Evolutionary conservation across 352 stramenopile genomes (phyloP).

Genomic region (Phytophthora citricola): DNA sequence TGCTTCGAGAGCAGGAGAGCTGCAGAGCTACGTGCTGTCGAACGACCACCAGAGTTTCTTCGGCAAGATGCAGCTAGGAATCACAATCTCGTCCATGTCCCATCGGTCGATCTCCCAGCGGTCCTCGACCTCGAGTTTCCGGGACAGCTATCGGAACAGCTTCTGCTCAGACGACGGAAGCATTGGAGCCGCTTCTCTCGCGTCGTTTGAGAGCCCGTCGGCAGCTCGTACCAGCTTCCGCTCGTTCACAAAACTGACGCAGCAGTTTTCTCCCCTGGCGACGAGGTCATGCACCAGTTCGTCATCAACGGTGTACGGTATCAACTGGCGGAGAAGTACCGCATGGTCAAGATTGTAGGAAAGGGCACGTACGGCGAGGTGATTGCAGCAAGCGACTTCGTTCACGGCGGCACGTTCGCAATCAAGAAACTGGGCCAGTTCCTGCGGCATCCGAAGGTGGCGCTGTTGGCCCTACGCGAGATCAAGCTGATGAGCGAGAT

Average conservation of each 20-base stretch:
- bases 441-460: conserved; percentile 84
- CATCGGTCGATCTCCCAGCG: conserved; percentile 49
- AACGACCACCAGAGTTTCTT: conserved; percentile 89
- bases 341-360: conserved; percentile 90
- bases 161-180: conserved; percentile 41
- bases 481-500: conserved; percentile 92
- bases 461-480: conserved; percentile 82
- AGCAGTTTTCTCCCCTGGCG: conserved; percentile 37
- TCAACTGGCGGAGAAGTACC: conserved; percentile 86
- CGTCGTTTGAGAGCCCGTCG: conserved; percentile 27
- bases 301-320: conserved; percentile 90
- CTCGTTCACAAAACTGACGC: conserved; percentile 47
- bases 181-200: conserved; percentile 21
- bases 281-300: conserved; percentile 91
- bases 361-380: conserved; percentile 92
- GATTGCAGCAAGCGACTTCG: conserved; percentile 89
- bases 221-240: conserved; percentile 40
- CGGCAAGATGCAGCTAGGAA: conserved; percentile 71
- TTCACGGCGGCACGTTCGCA: conserved; percentile 84
- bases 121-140: conserved; percentile 37
- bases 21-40: conserved; percentile 80
- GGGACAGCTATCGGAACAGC: conserved; percentile 39
- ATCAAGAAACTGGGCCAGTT: conserved; percentile 92
- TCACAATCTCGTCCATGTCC: conserved; percentile 76
- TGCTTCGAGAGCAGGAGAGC: conserved; percentile 26